phyloP scores from a whole-genome alignment of 2,329 filamentous ascomycete species.

The Colletotrichum graminicola region DNA sequence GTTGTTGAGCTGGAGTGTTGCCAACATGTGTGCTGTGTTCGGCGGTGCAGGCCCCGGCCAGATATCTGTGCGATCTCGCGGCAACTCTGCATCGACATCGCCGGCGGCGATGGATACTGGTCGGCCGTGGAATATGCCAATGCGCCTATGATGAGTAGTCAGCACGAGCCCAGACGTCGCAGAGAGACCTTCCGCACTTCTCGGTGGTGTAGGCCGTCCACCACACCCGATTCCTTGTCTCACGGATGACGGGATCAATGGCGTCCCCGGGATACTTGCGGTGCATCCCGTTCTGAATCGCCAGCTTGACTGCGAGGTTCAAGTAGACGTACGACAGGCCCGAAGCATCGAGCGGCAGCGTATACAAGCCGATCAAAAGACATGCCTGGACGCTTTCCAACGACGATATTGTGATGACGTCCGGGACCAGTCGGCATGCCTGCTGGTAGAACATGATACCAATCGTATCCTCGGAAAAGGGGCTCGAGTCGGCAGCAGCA shows the following conservation, averaged over 20 bases:
- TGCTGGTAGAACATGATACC: slow-evolving; percentile 69
- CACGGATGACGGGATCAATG: slow-evolving; percentile 61
- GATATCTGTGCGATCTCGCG: slow-evolving; percentile 59
- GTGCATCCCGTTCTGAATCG: slow-evolving; percentile 72
- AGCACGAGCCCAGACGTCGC: background rate
- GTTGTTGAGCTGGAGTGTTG: slow-evolving; percentile 55
- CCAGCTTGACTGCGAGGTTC: slow-evolving; percentile 66
- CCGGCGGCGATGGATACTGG: slow-evolving; percentile 65
- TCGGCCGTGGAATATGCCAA: slow-evolving; percentile 68
- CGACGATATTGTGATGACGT: slow-evolving; percentile 68
- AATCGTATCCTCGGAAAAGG: slow-evolving; percentile 63
- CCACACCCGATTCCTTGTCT: slow-evolving; percentile 67
- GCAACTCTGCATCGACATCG: slow-evolving; percentile 67
- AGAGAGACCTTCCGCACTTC: slow-evolving; percentile 54
- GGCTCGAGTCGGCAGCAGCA: slow-evolving; percentile 41
- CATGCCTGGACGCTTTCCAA: slow-evolving; percentile 70
- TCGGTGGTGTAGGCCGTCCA: slow-evolving; percentile 70
- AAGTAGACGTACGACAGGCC: slow-evolving; percentile 69
- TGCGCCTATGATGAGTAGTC: slow-evolving; percentile 54
- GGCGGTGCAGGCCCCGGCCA: slow-evolving; percentile 55
- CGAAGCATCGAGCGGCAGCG: slow-evolving; percentile 67
- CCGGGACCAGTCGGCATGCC: slow-evolving; percentile 65
- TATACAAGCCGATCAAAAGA: slow-evolving; percentile 67
- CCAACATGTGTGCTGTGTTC: slow-evolving; percentile 61
- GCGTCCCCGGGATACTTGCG: slow-evolving; percentile 61